phyloP scores from a whole-genome alignment of 805 yeast genomes.

The Wickerhamiella brachini region DNA sequence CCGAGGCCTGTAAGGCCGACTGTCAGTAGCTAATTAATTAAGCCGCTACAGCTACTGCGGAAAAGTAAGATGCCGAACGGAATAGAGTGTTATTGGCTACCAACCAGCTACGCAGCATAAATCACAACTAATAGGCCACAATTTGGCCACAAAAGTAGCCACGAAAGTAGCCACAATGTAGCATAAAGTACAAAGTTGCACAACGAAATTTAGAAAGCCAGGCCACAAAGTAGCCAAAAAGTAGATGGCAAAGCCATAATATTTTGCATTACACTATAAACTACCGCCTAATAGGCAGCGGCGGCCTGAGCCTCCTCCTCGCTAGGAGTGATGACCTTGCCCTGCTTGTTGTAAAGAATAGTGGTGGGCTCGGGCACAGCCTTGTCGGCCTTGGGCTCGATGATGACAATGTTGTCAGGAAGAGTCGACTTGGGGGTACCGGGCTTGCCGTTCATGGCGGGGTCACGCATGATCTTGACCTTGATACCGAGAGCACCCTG shows the following conservation, averaged over 20 bases:
- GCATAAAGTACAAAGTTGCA: too few relatives aligned
- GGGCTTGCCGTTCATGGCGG: constrained; percentile 35
- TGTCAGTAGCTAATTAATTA: too few relatives aligned
- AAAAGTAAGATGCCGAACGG: too few relatives aligned
- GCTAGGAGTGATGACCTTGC: not conserved
- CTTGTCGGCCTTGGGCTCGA: constrained; percentile 86
- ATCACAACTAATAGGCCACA: too few relatives aligned
- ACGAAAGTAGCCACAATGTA: too few relatives aligned
- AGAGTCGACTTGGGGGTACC: constrained; percentile 39
- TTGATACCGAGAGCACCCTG: constrained; percentile 99
- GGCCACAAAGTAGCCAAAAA: too few relatives aligned
- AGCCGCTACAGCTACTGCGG: too few relatives aligned
- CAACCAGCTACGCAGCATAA: too few relatives aligned
- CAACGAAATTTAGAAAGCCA: too few relatives aligned
- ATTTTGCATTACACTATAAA: not conserved
- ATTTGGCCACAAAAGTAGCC: too few relatives aligned
- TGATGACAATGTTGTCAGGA: constrained; percentile 88
- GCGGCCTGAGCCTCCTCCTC: constrained; percentile 8
- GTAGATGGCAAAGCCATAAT: not conserved
- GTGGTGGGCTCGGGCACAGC: constrained; percentile 52
- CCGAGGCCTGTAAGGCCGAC: too few relatives aligned
- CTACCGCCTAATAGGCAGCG: constrained; percentile 3
- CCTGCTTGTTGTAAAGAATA: constrained; percentile 42
- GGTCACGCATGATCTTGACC: constrained; percentile 99
- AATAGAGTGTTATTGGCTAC: too few relatives aligned